phyloP scores from a whole-genome alignment of 2,329 filamentous ascomycete genomes.

The Hypoxylon sp. region DNA sequence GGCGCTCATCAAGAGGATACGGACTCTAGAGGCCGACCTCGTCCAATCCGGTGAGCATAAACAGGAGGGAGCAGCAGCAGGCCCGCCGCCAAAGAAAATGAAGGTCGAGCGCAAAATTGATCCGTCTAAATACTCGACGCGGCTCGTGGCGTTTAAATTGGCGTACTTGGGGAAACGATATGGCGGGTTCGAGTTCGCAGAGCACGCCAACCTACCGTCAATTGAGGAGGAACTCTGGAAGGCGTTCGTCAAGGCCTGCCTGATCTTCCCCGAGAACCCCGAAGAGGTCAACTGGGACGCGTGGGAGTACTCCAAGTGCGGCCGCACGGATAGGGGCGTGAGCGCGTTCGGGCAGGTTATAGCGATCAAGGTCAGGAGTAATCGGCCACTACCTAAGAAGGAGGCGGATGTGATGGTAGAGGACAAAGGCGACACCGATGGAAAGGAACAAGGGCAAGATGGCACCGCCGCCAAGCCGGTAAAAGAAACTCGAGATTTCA shows the following conservation, averaged over 20 bases:
- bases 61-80: conserved; percentile 7
- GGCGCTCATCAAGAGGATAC: conserved; percentile 75
- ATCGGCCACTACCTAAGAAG: conserved; percentile 67
- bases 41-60: conserved; percentile 24
- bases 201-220: conserved; percentile 77
- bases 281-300: conserved; percentile 80
- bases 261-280: conserved; percentile 79
- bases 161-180: conserved; percentile 93
- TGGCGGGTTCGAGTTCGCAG: conserved; percentile 91
- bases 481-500: conserved; percentile 57
- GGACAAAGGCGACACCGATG: conserved; percentile 34
- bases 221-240: conserved; percentile 96
- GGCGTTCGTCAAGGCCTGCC: conserved; percentile 81
- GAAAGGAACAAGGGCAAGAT: conserved; percentile 25
- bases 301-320: conserved; percentile 94
- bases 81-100: conserved; percentile 54
- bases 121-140: conserved; percentile 81
- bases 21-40: conserved; percentile 71
- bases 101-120: conserved; percentile 70
- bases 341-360: conserved; percentile 98
- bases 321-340: conserved; percentile 90
- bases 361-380: conserved; percentile 83
- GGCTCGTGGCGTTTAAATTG: conserved; percentile 90
- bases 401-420: conserved; percentile 45
- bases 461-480: conserved; percentile 30